phyloP scores from a whole-genome alignment of 345 rosid species.

The Excoecaria cochinchinensis region DNA sequence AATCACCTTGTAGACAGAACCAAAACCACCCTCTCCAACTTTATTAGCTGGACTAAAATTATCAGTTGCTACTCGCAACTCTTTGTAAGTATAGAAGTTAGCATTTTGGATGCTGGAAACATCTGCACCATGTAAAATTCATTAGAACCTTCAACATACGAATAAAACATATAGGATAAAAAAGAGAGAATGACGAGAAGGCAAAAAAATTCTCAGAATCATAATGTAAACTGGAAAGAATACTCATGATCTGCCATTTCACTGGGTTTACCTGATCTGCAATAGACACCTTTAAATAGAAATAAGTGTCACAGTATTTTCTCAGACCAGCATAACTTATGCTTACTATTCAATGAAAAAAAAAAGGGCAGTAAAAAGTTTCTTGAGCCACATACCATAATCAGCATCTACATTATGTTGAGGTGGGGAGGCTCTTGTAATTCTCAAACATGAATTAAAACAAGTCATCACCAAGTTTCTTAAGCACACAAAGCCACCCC shows the following conservation, averaged over 20 bases:
- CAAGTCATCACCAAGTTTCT: constrained; percentile 41
- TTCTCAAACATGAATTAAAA: constrained; percentile 28
- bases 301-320: background rate
- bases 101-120: constrained; percentile 47
- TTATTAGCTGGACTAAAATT: constrained; percentile 50
- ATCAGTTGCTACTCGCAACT: constrained; percentile 50
- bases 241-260: constrained; percentile 5
- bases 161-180: constrained; percentile 4
- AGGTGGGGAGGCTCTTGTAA: constrained; percentile 28
- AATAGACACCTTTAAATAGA: background rate
- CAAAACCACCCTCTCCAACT: constrained; percentile 77
- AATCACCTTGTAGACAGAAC: constrained; percentile 72
- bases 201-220: background rate
- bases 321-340: constrained; percentile 1
- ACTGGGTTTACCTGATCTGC: background rate
- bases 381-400: constrained; percentile 41
- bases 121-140: constrained; percentile 33
- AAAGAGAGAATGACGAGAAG: background rate
- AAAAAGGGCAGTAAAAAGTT: background rate
- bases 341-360: background rate
- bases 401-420: constrained; percentile 27
- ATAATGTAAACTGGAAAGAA: background rate
- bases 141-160: constrained; percentile 11
- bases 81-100: constrained; percentile 41
- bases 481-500: constrained; percentile 8